Percentiles rank a stretch among this genome's conserved stretches.
Evolutionary conservation across 2,329 filamentous ascomycete species (phyloP).

Genomic region (Zymoseptoria passerinii): DNA sequence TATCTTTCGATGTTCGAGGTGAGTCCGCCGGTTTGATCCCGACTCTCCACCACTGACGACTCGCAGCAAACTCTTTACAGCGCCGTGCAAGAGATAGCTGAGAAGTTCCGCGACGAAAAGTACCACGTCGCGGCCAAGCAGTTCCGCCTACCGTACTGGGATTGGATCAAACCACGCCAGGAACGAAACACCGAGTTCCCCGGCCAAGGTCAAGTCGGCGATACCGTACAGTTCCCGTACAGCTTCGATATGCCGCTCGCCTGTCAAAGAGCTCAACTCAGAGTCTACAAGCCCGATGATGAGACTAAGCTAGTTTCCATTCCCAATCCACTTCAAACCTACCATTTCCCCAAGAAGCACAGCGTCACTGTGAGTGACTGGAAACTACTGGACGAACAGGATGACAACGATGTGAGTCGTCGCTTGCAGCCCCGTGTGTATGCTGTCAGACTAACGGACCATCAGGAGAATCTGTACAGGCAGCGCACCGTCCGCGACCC

Average conservation of each 20-base stretch:
- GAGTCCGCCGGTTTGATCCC: neutral
- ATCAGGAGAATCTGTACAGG: neutral
- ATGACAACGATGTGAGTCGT: neutral
- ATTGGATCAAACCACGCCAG: neutral
- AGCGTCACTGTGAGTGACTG: neutral
- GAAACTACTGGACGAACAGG: neutral
- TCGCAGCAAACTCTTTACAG: neutral
- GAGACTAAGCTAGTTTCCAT: neutral
- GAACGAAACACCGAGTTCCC: neutral
- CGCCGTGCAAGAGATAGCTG: neutral
- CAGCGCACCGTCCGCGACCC: neutral
- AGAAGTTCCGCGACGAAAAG: neutral
- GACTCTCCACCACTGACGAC: neutral
- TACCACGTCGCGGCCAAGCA: neutral
- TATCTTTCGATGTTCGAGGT: constrained; percentile 1
- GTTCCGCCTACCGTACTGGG: constrained; percentile 2
- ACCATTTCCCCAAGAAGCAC: neutral
- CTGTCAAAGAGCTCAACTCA: neutral
- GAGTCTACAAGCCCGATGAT: neutral
- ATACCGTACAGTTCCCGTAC: neutral
- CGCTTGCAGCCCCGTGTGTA: neutral
- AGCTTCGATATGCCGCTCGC: neutral
- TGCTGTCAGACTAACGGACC: neutral
- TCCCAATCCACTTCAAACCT: neutral
- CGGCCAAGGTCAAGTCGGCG: neutral